Conservation (phyloP, 495 filamentous ascomycete genomes). For the Margaritispora aquatica region DNA sequence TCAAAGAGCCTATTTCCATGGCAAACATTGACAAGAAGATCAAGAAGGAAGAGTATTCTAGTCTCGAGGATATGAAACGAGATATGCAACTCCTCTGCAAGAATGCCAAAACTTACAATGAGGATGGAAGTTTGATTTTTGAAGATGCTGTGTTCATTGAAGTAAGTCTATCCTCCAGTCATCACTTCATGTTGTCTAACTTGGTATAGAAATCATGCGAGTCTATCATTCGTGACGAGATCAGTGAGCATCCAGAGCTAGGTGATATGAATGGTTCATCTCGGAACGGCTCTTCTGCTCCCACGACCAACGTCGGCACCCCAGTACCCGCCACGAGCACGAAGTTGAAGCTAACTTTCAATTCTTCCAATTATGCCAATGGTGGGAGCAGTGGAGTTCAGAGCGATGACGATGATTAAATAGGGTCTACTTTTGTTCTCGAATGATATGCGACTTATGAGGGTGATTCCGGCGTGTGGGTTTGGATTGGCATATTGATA, state of each 20-base stretch:
- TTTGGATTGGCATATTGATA: slow-evolving; percentile 3
- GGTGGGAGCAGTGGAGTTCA: slow-evolving; percentile 24
- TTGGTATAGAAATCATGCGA: slow-evolving; percentile 55
- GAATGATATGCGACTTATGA: not conserved
- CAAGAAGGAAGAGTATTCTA: slow-evolving; percentile 86
- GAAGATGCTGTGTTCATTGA: slow-evolving; percentile 90
- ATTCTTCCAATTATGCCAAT: slow-evolving; percentile 22
- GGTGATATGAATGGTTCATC: slow-evolving; percentile 59
- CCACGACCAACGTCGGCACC: slow-evolving; percentile 62
- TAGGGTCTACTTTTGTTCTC: not conserved
- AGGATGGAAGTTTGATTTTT: slow-evolving; percentile 86
- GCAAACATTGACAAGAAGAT: slow-evolving; percentile 89
- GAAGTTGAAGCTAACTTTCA: slow-evolving; percentile 25
- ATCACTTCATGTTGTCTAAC: slow-evolving; percentile 25
- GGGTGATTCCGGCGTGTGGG: slow-evolving; percentile 7
- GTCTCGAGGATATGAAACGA: slow-evolving; percentile 67
- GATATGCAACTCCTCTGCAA: slow-evolving; percentile 79
- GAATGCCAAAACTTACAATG: slow-evolving; percentile 93
- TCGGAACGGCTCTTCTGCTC: slow-evolving; percentile 58
- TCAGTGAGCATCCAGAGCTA: slow-evolving; percentile 66
- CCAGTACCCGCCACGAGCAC: slow-evolving; percentile 44
- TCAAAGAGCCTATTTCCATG: slow-evolving; percentile 87
- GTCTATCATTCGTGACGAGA: slow-evolving; percentile 59
- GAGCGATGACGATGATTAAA: slow-evolving; percentile 25
- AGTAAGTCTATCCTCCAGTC: slow-evolving; percentile 45